Evolutionary conservation across 352 stramenopile genomes (phyloP), one percentile per base, ranked within the genome.

Genomic region (Globisporangium barbulae): DNA sequence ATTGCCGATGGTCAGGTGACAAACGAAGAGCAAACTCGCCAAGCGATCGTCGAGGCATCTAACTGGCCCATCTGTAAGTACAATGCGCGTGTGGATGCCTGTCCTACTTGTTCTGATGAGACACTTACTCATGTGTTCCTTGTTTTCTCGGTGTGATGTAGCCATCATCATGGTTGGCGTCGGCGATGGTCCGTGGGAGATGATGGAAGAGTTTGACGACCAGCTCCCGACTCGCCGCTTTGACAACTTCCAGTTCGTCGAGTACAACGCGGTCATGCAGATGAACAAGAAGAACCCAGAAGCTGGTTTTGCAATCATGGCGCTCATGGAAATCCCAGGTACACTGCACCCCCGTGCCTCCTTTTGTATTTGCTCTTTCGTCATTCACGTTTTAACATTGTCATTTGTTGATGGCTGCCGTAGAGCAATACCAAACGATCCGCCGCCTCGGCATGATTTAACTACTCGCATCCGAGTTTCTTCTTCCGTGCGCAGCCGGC

Each of bases 201-300:
- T 77, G 64, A 91, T 94, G 81, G 62, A 80, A 25, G 72, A 85
- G 58, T 89, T 93, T 63, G 85, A 94, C 59, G 78, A 94, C 61
- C 64, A 80, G 31, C 63, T 94, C 15, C 79, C 83, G 5, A 33
- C 75, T 39, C 78, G 81, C 2, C 72, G 82, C 48, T 93, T 91
- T 55, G 83, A 93, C 75, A 94, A 94, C 63, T 93, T 93, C 68
- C 81, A 94, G 69, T 93, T 93, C 48, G 83, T 93, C 22, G 77
- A 84, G 39, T 93, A 91, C 71, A 75, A 79, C 56, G 69, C 68
- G 2, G 74, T 91, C n/a, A 80, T 90, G 71, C 73, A 79, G 62
- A 73, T 80, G 10, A 86, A 88, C 57, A 77, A 70, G 63, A 83
- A 80, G 64, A 85, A 88, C 65, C 81, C 79, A 0, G 79, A 91